A percentile compares a stretch with the other conserved stretches of the same genome.
Evolutionary conservation across 129 eudicot genomes (phyloP).

Genomic region (Silybum marianum): DNA sequence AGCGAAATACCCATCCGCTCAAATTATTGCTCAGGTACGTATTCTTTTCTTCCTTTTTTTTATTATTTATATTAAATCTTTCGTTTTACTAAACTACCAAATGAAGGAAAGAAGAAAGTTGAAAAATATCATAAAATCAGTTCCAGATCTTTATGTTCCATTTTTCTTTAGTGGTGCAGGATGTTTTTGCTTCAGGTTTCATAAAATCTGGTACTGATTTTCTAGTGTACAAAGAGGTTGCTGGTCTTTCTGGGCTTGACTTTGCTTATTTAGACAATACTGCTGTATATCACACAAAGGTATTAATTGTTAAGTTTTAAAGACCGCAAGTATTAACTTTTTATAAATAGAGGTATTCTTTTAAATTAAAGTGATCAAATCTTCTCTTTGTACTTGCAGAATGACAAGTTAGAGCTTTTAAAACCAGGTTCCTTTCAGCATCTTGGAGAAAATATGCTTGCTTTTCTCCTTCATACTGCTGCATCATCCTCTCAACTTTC

Average conservation of each 20-base stretch:
- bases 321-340: neutral
- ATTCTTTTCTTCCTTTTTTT: conserved; percentile 10
- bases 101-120: neutral
- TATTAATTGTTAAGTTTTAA: conserved; percentile 18
- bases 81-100: neutral
- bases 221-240: conserved; percentile 92
- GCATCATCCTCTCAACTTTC: conserved; percentile 60
- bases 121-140: neutral
- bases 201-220: conserved; percentile 98
- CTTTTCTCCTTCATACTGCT: conserved; percentile 78
- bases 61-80: neutral
- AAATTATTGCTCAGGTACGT: conserved; percentile 81
- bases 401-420: conserved; percentile 85
- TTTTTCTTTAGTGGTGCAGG: conserved; percentile 64
- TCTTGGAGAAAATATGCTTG: conserved; percentile 97
- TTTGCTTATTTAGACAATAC: conserved; percentile 87
- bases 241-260: conserved; percentile 96
- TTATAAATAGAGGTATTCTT: neutral
- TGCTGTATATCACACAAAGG: conserved; percentile 99
- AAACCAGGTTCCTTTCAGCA: conserved; percentile 95
- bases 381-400: conserved; percentile 46
- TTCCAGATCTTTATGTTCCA: conserved; percentile 29
- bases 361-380: conserved; percentile 4
- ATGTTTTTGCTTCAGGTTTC: conserved; percentile 82
- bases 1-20: conserved; percentile 91